phyloP scores from a whole-genome alignment of 2,329 filamentous ascomycete genomes.

The Trichophyton rubrum region DNA sequence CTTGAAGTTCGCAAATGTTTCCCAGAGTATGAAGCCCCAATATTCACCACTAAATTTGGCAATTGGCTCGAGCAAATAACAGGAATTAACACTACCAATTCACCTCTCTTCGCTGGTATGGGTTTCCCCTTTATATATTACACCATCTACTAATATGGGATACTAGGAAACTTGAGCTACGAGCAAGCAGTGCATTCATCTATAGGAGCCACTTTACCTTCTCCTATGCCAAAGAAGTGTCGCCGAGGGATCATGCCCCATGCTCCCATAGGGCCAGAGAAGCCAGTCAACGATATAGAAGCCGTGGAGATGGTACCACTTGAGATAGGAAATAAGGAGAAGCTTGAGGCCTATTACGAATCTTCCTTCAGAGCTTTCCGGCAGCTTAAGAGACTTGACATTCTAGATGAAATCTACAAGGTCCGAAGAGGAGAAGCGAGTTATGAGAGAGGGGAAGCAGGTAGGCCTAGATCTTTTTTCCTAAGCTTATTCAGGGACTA shows the following conservation, averaged over 20 bases:
- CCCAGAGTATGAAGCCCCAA: constrained; percentile 5
- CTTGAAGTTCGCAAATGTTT: constrained; percentile 7
- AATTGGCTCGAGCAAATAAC: constrained; percentile 7
- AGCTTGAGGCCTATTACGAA: constrained; percentile 30
- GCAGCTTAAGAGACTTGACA: constrained; percentile 30
- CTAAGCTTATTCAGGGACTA: not conserved
- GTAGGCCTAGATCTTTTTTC: constrained; percentile 22
- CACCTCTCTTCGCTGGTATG: not conserved
- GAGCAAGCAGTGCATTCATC: not conserved
- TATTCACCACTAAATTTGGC: constrained; percentile 8
- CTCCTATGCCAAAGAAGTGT: not conserved
- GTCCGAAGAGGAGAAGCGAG: constrained; percentile 25
- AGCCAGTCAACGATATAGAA: not conserved
- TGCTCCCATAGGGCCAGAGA: not conserved
- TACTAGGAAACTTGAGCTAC: not conserved
- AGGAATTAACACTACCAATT: not conserved
- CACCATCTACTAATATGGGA: not conserved
- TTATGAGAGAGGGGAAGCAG: constrained; percentile 31
- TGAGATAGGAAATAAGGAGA: constrained; percentile 29
- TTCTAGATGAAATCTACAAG: constrained; percentile 28
- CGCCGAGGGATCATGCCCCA: not conserved
- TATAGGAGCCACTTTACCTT: not conserved
- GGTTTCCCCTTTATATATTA: not conserved
- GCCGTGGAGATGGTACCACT: constrained; percentile 12
- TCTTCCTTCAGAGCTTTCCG: constrained; percentile 33